These are phyloP conservation scores for Solanum chiquidenum DNA, from an alignment of 257 asterid genomes.

Conservation along the genomic window DNA sequence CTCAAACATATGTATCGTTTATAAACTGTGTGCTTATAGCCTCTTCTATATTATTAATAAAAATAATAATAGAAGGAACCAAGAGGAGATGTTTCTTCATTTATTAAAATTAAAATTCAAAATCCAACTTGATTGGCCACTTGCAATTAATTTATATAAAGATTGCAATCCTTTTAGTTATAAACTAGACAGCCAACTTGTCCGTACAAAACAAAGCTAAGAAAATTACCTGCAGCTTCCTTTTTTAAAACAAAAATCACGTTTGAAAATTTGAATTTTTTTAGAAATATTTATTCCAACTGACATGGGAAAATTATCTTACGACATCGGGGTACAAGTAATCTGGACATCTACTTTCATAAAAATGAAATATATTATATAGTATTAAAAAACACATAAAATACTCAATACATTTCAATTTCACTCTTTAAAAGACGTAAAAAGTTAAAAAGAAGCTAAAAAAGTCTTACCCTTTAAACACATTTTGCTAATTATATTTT, in stretches of 20 bases:
- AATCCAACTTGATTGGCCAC: not conserved
- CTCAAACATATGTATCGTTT: not conserved
- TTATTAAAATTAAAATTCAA: not conserved
- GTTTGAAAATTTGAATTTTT: not conserved
- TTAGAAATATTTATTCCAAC: not conserved
- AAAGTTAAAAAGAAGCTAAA: not conserved
- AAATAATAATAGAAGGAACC: not conserved
- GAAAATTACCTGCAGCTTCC: not conserved
- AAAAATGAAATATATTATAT: not conserved
- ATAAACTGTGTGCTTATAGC: not conserved
- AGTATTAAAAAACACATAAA: not conserved
- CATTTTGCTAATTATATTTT: not conserved
- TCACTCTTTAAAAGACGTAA: not conserved
- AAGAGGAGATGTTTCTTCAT: not conserved
- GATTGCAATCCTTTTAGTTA: not conserved
- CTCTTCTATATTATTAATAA: no score
- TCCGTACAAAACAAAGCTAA: not conserved
- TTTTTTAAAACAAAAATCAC: no score
- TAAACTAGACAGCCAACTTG: not conserved
- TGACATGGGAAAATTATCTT: not conserved
- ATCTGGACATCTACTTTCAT: not conserved
- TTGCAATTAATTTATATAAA: not conserved
- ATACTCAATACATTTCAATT: not conserved
- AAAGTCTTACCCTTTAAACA: not conserved
- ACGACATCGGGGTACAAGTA: not conserved